A percentile compares a stretch with the other conserved stretches of the same genome.
These are phyloP conservation scores for Myxozyma monticola DNA, from an alignment of 805 yeast genomes.

Conservation along the genomic window DNA sequence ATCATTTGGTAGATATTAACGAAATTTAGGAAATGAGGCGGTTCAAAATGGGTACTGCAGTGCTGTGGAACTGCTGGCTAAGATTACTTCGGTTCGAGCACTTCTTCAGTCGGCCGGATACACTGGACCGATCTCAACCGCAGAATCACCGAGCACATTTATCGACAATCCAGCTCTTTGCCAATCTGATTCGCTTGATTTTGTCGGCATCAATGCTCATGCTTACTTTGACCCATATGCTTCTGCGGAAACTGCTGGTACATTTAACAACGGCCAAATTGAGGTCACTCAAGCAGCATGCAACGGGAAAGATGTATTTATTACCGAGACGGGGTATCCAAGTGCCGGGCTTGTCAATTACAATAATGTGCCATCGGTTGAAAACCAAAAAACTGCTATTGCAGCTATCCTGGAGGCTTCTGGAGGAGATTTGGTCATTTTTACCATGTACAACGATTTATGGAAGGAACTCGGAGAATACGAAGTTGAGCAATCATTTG, in stretches of 20 bases:
- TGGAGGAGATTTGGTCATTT: constrained; percentile 60
- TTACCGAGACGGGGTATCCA: constrained; percentile 98
- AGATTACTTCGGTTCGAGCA: constrained; percentile 64
- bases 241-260: constrained; percentile 68
- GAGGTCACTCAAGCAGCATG: constrained; percentile 57
- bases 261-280: constrained; percentile 65
- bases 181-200: constrained; percentile 62
- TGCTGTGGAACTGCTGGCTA: constrained; percentile 60
- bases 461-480: constrained; percentile 87
- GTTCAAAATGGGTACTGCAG: constrained; percentile 61
- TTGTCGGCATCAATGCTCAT: constrained; percentile 82
- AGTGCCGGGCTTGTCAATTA: constrained; percentile 76
- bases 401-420: constrained; percentile 57
- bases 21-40: constrained; percentile 96
- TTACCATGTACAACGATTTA: constrained; percentile 77
- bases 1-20: neutral
- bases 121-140: constrained; percentile 72
- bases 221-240: constrained; percentile 72
- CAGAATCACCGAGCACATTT: constrained; percentile 85
- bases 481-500: constrained; percentile 86
- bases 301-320: constrained; percentile 56
- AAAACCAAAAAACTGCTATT: constrained; percentile 65
- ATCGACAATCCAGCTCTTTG: constrained; percentile 67
- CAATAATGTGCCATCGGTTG: constrained; percentile 73
- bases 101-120: constrained; percentile 68